A percentile compares a stretch with the other conserved stretches of the same genome.
Conservation (phyloP, 2,329 filamentous ascomycete species). For the Paracorniculantispora psalliotae region DNA sequence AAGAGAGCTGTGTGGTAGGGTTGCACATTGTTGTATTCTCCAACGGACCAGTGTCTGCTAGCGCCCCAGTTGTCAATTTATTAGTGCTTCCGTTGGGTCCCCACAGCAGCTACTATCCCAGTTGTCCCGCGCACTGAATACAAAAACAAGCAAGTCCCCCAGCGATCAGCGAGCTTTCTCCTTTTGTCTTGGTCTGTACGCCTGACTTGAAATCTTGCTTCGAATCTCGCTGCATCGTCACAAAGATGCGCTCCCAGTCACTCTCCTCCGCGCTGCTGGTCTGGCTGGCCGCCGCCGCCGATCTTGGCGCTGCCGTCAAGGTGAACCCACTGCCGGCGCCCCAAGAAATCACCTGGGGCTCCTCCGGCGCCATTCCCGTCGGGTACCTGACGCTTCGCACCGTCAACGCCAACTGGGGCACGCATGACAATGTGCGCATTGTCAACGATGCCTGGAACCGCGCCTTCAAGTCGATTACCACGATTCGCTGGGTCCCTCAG, state of each 20-base stretch:
- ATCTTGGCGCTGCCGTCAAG: slow-evolving; percentile 16
- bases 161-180: not conserved
- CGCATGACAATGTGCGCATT: slow-evolving; percentile 22
- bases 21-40: not conserved
- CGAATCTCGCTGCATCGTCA: not conserved
- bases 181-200: not conserved
- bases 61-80: not conserved
- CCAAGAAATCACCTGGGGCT: slow-evolving; percentile 22
- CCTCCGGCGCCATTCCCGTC: slow-evolving; percentile 19
- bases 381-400: slow-evolving; percentile 15
- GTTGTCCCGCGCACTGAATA: not conserved
- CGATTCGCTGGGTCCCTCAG: slow-evolving; percentile 49
- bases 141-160: not conserved
- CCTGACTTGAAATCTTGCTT: not conserved
- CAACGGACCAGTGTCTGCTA: not conserved
- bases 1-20: not conserved
- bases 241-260: slow-evolving; percentile 8
- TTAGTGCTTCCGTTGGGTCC: not conserved
- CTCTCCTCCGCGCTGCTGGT: not conserved
- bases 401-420: slow-evolving; percentile 16
- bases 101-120: not conserved
- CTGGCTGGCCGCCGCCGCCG: slow-evolving; percentile 3
- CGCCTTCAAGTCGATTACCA: slow-evolving; percentile 40
- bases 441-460: slow-evolving; percentile 45
- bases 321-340: slow-evolving; percentile 25